phyloP scores from a whole-genome alignment of 768 basidiomycete genomes.

The Leccinellum luteum region DNA sequence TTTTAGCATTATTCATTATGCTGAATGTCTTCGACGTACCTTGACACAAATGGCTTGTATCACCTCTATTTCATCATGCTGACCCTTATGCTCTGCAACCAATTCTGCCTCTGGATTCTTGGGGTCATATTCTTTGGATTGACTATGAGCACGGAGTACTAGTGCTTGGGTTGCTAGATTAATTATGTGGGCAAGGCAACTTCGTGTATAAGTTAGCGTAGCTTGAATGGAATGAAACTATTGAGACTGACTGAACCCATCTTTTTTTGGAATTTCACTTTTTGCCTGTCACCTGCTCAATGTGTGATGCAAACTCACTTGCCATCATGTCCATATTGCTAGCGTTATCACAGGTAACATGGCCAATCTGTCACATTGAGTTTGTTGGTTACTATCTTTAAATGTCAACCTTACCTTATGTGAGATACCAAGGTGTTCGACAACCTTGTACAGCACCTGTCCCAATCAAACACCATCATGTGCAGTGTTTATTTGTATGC shows the following conservation, averaged over 20 bases:
- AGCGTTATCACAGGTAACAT: slow-evolving; percentile 17
- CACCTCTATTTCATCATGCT: neutral
- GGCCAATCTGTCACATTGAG: neutral
- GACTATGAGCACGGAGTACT: neutral
- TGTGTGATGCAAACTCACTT: slow-evolving; percentile 18
- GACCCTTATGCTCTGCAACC: neutral
- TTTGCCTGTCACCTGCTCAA: neutral
- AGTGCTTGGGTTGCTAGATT: neutral
- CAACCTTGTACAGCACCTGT: no score
- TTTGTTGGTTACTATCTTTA: no score
- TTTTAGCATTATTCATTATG: no score
- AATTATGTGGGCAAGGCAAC: neutral
- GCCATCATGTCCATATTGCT: slow-evolving; percentile 38
- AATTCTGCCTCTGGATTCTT: neutral
- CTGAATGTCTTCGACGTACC: neutral
- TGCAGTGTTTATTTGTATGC: no score
- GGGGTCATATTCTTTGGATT: neutral
- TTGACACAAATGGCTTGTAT: neutral
- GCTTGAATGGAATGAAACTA: neutral
- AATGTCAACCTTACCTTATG: no score
- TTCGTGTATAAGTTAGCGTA: neutral
- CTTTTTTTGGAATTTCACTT: neutral
- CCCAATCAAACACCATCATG: no score
- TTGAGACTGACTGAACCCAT: neutral
- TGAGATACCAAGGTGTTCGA: no score